Evolutionary conservation across 2,329 filamentous ascomycete species (phyloP), one percentile per base, ranked within the genome.

Genomic region (Myriosclerotinia scirpicola): DNA sequence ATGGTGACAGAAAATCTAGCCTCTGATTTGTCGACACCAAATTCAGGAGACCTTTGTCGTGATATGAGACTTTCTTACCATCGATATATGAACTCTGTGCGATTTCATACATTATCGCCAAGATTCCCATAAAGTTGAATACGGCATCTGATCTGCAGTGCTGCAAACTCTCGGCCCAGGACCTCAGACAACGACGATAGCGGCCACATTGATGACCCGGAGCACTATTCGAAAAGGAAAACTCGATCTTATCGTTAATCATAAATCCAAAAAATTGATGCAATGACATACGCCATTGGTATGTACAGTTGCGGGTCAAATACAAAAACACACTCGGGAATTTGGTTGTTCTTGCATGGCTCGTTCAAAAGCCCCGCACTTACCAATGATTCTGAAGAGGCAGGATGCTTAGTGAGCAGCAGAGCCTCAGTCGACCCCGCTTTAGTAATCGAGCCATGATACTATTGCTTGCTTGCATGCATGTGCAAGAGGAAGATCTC

Each of bases 371-470:
- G 22, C 44, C 30, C 56, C 56, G 44, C 44, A 60, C 30, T 50
- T 50, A 38, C 44, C 56, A 50, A 60, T 36, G 44, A 50, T 22
- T 36, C 17, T 12, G 14, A 58, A 20, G 38, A 15, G 36, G 14
- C 22, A 6, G 15, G 8, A 6, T 60, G 56, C 44, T 38, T 60
- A 26, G 30, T 17, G 12, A 38, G 55, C 56, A 59, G 30, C 30
- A 48, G 56, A 60, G 56, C 56, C 56, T 59, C 56, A 59, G 6
- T 46, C 9, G 8, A 46, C 44, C 30, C 44, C 44, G n/a, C 44
- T 38, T 40, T 50, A 5, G 8, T 5, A 20, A 38, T 38, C 30
- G 11, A 58, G 55, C 22, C 26, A 60, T 22, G 42, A 30, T 60
- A 60, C 8, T n/a, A 30, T 62, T 20, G 3, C 42, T 50, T 17